Conservation (phyloP, 2,329 filamentous ascomycete species). For the Cercospora sojina region DNA sequence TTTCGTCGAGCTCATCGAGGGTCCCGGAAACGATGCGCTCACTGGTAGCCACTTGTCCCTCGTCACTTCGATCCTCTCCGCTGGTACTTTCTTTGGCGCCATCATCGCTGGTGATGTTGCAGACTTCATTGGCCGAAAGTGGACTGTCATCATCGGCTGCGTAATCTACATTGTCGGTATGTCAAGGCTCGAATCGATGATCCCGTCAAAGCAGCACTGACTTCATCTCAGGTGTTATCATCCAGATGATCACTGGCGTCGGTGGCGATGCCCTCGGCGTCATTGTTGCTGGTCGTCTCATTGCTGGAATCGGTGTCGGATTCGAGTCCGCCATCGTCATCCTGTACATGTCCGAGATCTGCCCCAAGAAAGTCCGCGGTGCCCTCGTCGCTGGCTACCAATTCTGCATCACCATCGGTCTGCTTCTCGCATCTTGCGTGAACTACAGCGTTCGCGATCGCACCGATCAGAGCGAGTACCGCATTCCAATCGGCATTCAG, state of each 20-base stretch:
- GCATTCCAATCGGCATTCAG: conserved; percentile 77
- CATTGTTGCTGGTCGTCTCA: conserved; percentile 70
- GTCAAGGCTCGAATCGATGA: conserved; percentile 6
- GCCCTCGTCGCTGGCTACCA: conserved; percentile 80
- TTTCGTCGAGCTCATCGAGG: conserved; percentile 56
- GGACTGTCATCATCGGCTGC: conserved; percentile 71
- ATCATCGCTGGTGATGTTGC: conserved; percentile 74
- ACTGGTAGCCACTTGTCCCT: conserved; percentile 50
- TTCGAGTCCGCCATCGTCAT: conserved; percentile 79
- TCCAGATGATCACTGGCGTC: conserved; percentile 59
- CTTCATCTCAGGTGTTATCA: conserved; percentile 47
- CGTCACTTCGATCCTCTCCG: conserved; percentile 73
- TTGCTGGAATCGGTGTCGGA: conserved; percentile 76
- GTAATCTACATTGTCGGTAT: conserved; percentile 61
- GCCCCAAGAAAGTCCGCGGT: conserved; percentile 59
- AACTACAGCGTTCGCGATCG: conserved; percentile 68
- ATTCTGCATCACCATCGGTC: conserved; percentile 77
- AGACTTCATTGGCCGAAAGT: conserved; percentile 71
- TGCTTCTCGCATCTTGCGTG: conserved; percentile 65
- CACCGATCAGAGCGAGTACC: conserved; percentile 66
- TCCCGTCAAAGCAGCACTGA: neutral
- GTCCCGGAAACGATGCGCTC: conserved; percentile 37
- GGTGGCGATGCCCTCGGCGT: conserved; percentile 52
- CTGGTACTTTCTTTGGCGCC: conserved; percentile 71
- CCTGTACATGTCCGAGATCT: conserved; percentile 83